Evolutionary conservation across 1,284 basidiomycete species (phyloP), one percentile per base, ranked within the genome.

Genomic region (Sporisorium scitamineum): DNA sequence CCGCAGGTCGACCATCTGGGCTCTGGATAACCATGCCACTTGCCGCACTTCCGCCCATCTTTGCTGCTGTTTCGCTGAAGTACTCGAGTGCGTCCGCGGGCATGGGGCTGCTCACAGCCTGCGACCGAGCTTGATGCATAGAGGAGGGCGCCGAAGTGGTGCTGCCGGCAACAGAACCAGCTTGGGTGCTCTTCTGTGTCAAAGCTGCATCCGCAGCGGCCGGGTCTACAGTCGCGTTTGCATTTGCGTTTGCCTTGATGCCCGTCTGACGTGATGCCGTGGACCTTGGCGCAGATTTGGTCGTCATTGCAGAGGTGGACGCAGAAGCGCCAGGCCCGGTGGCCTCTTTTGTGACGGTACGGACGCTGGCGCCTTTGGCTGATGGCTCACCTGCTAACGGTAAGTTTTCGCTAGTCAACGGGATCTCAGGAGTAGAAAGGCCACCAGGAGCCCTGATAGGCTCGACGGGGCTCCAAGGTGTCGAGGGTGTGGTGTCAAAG

Each of bases 1-100:
- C 95, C 22, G 94, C 90, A 0, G 94, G 93, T 71, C 94, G 91
- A 0, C 96, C 96, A 82, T 97, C 94, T 0, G 94, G 93, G 81
- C 91, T 93, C 76, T 95, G 94, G 55, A 99, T 92, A 47, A 98
- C 89, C 22, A 97, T 89, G 0, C 96, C 96, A 2, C 92, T 92
- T 0, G 93, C 92, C 0, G 92, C 92, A 5, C 90, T 88, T 6
- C 92, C 91, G 8, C 93, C 88, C 79, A 91, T 91, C 57, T 90
- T 88, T 11, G 90, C 86, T 1, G 88, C 90, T 2, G 91, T 89
- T 69, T 92, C 90, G 5, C 92, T 90, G 81, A 98, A 97, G 86
- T 97, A 98, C 78, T 95, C 94, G 42, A 91, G 89, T 29, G 91
- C 91, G 18, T 95, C 94, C 1, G 73, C 72, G 8, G 80, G 78